Evolutionary conservation across 352 stramenopile genomes (phyloP).

Genomic region (Globisporangium alternatum): DNA sequence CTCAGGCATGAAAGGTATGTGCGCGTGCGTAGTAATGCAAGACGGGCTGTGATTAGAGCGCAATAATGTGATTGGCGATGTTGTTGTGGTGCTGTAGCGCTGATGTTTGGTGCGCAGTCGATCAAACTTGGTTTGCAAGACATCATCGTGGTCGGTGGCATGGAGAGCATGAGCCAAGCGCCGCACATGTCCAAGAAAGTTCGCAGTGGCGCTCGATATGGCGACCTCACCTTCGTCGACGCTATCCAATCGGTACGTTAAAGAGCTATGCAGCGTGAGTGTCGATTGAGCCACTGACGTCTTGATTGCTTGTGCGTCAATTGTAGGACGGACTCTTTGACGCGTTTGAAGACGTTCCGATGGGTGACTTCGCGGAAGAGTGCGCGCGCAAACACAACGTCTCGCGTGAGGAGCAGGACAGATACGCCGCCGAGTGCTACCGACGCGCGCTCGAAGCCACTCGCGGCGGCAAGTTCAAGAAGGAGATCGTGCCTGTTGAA

Average conservation of each 20-base stretch:
- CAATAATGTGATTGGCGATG: neutral
- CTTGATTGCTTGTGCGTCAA: constrained; percentile 14
- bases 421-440: constrained; percentile 91
- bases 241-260: constrained; percentile 54
- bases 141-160: constrained; percentile 86
- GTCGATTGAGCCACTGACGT: neutral
- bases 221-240: constrained; percentile 88
- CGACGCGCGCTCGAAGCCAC: constrained; percentile 60
- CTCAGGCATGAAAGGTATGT: constrained; percentile 86
- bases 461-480: constrained; percentile 59
- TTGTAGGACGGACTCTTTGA: constrained; percentile 93
- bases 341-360: constrained; percentile 91
- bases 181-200: constrained; percentile 87
- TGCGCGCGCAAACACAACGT: constrained; percentile 86
- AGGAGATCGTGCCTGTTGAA: constrained; percentile 84
- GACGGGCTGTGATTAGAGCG: neutral
- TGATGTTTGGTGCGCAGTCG: constrained; percentile 81
- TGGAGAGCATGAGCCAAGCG: constrained; percentile 96
- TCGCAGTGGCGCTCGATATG: constrained; percentile 79
- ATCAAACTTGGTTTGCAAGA: constrained; percentile 83
- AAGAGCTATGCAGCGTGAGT: neutral
- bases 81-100: constrained; percentile 25
- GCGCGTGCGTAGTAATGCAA: too few relatives aligned
- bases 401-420: constrained; percentile 91
- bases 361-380: constrained; percentile 94